These are phyloP conservation scores for Psidium friedrichsthalianum DNA, from an alignment of 345 rosid genomes.

Conservation along the genomic window DNA sequence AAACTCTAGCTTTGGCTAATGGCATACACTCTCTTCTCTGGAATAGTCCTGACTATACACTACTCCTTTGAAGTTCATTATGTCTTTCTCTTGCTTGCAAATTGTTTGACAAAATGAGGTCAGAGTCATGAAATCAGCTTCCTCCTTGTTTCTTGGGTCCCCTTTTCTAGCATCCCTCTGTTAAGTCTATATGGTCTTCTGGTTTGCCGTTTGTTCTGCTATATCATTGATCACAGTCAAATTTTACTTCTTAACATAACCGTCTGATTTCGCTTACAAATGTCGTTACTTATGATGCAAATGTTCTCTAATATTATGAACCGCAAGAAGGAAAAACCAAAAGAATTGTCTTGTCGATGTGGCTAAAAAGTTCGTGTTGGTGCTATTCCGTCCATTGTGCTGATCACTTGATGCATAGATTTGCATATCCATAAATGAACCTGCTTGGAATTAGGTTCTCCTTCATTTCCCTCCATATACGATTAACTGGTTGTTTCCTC, in stretches of 20 bases:
- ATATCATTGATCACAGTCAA: background rate
- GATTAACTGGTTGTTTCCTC: background rate
- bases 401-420: background rate
- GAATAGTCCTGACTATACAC: background rate
- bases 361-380: background rate
- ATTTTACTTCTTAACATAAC: background rate
- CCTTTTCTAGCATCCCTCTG: background rate
- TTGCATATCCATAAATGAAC: background rate
- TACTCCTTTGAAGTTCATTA: background rate
- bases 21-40: background rate
- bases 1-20: background rate
- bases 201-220: background rate
- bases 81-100: background rate
- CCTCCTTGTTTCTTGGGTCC: background rate
- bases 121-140: background rate
- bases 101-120: background rate
- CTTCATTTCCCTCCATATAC: background rate
- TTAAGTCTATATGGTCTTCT: background rate
- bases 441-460: background rate
- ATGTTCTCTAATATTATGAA: background rate
- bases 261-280: background rate
- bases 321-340: background rate
- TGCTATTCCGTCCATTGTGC: background rate
- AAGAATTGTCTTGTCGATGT: background rate
- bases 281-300: background rate